These are phyloP conservation scores for Raphanus raphanistrum DNA, from an alignment of 345 rosid genomes.

Conservation along the genomic window DNA sequence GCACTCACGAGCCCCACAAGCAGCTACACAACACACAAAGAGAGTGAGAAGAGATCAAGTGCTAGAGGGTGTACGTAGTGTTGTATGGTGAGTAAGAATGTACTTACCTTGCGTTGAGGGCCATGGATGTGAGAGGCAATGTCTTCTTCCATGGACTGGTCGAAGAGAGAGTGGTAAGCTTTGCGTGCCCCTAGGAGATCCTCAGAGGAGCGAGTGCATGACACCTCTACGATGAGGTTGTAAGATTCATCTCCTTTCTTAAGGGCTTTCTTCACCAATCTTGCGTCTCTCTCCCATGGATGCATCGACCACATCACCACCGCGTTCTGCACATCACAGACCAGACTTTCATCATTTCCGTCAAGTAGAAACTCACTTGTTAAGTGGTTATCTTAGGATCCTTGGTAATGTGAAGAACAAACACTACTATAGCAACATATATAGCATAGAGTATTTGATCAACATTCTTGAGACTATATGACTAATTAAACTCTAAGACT, in stretches of 20 bases:
- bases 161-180: conserved; percentile 89
- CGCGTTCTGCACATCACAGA: conserved; percentile 53
- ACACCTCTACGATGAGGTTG: conserved; percentile 63
- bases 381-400: background rate
- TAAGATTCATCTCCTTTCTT: conserved; percentile 51
- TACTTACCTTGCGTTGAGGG: conserved; percentile 56
- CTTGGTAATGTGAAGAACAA: background rate
- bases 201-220: conserved; percentile 78
- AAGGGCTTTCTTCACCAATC: conserved; percentile 65
- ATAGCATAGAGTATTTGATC: background rate
- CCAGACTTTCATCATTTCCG: conserved; percentile 2
- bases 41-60: background rate
- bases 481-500: background rate
- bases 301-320: conserved; percentile 71
- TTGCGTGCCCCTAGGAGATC: conserved; percentile 81
- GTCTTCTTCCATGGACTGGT: conserved; percentile 82
- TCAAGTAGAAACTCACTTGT: background rate
- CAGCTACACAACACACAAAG: conserved; percentile 44
- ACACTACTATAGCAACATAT: background rate
- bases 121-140: conserved; percentile 55
- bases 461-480: background rate
- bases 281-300: conserved; percentile 97
- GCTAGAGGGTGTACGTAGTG: background rate
- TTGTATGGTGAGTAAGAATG: background rate
- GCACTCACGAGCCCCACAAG: conserved; percentile 90